Conservation (phyloP, 2,329 filamentous ascomycete species). For the Scolecobasidium constrictum region DNA sequence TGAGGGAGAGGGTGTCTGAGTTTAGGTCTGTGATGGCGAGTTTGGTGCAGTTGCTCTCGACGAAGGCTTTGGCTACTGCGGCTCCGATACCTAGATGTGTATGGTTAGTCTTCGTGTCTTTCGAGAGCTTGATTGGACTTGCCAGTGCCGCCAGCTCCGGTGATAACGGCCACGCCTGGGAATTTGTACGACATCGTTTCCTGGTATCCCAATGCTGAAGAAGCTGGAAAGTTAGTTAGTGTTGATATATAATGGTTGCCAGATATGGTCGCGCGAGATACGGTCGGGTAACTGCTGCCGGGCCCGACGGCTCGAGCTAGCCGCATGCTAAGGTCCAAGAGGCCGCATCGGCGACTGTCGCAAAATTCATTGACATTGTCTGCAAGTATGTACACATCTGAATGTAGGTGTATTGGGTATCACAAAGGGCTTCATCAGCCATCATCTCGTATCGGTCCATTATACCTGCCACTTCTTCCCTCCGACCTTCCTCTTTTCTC, state of each 20-base stretch:
- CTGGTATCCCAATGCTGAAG: no score
- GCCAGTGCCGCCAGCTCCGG: not conserved
- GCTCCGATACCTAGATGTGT: not conserved
- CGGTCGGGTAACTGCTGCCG: no score
- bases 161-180: not conserved
- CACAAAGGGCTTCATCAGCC: not conserved
- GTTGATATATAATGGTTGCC: no score
- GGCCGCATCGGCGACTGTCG: not conserved
- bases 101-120: no score
- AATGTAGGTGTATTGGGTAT: no score
- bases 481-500: conserved; percentile 20
- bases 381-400: not conserved
- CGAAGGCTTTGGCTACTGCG: not conserved
- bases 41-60: not conserved
- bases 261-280: no score
- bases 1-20: not conserved
- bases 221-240: no score
- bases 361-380: not conserved
- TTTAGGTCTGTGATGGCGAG: not conserved
- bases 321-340: not conserved
- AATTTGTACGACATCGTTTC: conserved; percentile 1
- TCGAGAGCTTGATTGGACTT: not conserved
- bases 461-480: conserved; percentile 1
- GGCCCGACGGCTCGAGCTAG: not conserved
- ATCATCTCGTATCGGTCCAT: no score